Base-by-base conservation (phyloP, 73 alveolate genomes). In the Stentor coeruleus region DNA sequence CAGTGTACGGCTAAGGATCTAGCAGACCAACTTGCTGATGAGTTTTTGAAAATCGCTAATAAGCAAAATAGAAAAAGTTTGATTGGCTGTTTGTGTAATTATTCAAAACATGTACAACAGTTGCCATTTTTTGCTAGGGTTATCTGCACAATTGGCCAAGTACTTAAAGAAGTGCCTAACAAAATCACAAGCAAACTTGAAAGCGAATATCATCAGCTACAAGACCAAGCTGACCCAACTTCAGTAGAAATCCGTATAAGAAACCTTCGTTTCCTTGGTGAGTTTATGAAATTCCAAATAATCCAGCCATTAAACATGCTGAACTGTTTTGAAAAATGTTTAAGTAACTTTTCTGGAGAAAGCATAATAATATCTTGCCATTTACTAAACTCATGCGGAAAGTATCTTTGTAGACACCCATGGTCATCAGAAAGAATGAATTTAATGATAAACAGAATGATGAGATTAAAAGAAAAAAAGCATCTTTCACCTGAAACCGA, bases 331-430 rank as follows among this genome's bases (percentile, higher is more conserved):
- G 79, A 66, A 2, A 20, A 20, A 40, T 89, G 95, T 41, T 77
- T 89, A 31, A 88, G 88, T 57, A 84, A 85, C 33, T 89, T 89
- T 40, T 59, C 59, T 33, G 92, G 90, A n/a, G 89, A 89, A 39
- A 89, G 82, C 60, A 81, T 86, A 3, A 91, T 85, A 42, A 81
- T 89, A 2, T 60, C 79, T 6, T 81, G 81, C 39, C 58, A 85
- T 76, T 59, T 85, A 3, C 74, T 85, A 39, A 88, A 85, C 41
- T 60, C 88, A 14, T 75, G 91, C 59, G 95, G 95, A 3, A 35
- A 81, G 31, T 89, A 83, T 74, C 74, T 89, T 30, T 39, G 74
- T n/a, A 85, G 55, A 58, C 79, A 66, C 33, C 79, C 79, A 66
- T 37, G 20, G 26, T 20, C 79, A 0, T 20, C n/a, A 20, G 79